Conservation (phyloP, 352 stramenopile species). For the Pythium pyrilobum region DNA sequence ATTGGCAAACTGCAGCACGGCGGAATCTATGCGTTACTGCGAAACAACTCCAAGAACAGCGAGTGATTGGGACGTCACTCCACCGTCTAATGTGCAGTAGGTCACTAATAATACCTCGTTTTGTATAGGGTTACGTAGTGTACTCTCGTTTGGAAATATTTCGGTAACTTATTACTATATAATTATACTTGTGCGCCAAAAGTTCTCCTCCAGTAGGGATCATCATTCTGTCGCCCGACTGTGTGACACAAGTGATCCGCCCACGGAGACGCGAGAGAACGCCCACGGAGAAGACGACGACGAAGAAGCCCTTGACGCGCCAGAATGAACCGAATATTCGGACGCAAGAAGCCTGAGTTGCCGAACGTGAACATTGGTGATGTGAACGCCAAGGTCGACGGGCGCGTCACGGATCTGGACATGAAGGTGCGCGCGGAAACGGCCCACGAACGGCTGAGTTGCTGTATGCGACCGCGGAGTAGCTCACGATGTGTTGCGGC, state of each 20-base stretch:
- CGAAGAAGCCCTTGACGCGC: not conserved
- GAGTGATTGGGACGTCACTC: not conserved
- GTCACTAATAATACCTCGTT: slow-evolving; percentile 2
- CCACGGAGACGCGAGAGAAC: slow-evolving; percentile 8
- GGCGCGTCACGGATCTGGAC: slow-evolving; percentile 67
- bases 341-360: slow-evolving; percentile 73
- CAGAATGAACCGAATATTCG: slow-evolving; percentile 81
- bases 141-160: not conserved
- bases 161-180: too few relatives aligned
- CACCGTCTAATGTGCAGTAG: too few relatives aligned
- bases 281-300: not conserved
- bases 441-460: too few relatives aligned
- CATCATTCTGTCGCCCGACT: slow-evolving; percentile 1
- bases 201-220: not conserved
- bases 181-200: too few relatives aligned
- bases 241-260: slow-evolving; percentile 5
- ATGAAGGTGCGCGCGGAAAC: slow-evolving; percentile 69
- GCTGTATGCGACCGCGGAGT: too few relatives aligned
- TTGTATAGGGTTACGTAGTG: not conserved
- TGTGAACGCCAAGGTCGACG: slow-evolving; percentile 72
- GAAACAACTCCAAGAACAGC: slow-evolving; percentile 16
- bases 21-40: slow-evolving; percentile 69
- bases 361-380: slow-evolving; percentile 73
- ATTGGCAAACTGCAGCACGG: slow-evolving; percentile 49
- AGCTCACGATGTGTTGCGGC: too few relatives aligned